A percentile compares a stretch with the other conserved stretches of the same genome.
Conservation (phyloP, 768 basidiomycete species). For the Collybia sp. region DNA sequence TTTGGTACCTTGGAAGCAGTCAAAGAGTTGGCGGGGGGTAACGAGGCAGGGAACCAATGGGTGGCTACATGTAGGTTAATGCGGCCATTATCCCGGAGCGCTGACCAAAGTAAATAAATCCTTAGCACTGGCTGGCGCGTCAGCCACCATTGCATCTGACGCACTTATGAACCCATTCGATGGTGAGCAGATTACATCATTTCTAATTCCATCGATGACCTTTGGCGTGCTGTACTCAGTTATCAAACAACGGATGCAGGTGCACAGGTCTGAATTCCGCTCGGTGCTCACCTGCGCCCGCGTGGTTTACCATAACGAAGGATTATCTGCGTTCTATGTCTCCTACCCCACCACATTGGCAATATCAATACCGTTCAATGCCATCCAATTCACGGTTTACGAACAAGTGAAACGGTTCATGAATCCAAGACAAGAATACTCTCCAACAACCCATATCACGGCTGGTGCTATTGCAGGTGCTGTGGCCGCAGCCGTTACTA, state of each 20-base stretch:
- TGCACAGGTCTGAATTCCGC: slow-evolving; percentile 89
- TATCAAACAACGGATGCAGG: slow-evolving; percentile 99
- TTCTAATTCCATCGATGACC: slow-evolving; percentile 8
- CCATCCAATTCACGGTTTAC: slow-evolving; percentile 96
- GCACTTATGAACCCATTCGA: slow-evolving; percentile 99
- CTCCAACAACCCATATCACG: slow-evolving; percentile 87
- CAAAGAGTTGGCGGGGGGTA: slow-evolving; percentile 89
- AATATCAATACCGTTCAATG: slow-evolving; percentile 97
- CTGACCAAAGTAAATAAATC: neutral
- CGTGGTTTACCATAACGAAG: slow-evolving; percentile 82
- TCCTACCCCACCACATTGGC: slow-evolving; percentile 98
- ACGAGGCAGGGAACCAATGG: slow-evolving; percentile 76
- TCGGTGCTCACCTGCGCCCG: slow-evolving; percentile 84
- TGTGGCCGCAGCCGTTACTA: slow-evolving; percentile 92
- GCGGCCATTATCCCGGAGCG: neutral
- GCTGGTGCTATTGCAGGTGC: slow-evolving; percentile 93
- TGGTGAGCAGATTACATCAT: slow-evolving; percentile 49
- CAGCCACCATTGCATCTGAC: slow-evolving; percentile 92
- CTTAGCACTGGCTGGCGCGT: slow-evolving; percentile 86
- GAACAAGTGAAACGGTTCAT: slow-evolving; percentile 84
- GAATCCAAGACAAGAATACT: slow-evolving; percentile 85
- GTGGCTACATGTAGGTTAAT: slow-evolving; percentile 75
- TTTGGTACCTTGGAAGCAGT: slow-evolving; percentile 95
- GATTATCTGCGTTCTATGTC: slow-evolving; percentile 89
- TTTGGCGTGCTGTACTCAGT: slow-evolving; percentile 44